These are phyloP conservation scores for Boletales sp. DNA, from an alignment of 768 basidiomycete genomes.

Conservation along the genomic window DNA sequence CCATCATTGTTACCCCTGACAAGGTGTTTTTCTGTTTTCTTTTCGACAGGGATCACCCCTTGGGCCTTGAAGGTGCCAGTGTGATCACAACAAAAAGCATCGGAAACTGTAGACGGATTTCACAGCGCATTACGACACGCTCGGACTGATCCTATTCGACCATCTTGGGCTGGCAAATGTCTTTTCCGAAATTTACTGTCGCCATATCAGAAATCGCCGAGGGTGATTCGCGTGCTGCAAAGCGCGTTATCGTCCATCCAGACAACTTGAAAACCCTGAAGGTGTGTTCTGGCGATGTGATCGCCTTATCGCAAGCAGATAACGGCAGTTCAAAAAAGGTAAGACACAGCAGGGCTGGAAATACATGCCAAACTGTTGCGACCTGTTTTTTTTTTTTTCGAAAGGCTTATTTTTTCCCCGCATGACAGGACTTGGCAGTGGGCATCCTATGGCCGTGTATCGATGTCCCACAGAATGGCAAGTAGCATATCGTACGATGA, in stretches of 20 bases:
- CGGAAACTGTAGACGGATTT: background rate
- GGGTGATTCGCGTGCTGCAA: conserved; percentile 46
- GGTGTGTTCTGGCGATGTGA: conserved; percentile 65
- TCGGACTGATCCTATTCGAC: background rate
- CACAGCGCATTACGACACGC: background rate
- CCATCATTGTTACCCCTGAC: background rate
- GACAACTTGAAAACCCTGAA: conserved; percentile 59
- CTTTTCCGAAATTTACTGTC: conserved; percentile 35
- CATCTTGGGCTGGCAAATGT: conserved; percentile 11
- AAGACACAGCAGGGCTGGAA: conserved; percentile 19
- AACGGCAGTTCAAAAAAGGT: conserved; percentile 33
- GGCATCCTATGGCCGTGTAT: conserved; percentile 76
- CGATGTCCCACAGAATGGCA: conserved; percentile 57
- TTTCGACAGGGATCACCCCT: conserved; percentile 5
- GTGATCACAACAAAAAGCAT: background rate
- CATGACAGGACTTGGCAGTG: conserved; percentile 54
- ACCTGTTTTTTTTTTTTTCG: conserved; percentile 4
- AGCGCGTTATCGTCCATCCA: conserved; percentile 61
- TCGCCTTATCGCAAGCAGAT: conserved; percentile 49
- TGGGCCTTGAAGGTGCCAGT: background rate
- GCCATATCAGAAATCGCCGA: conserved; percentile 34
- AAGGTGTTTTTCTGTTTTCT: background rate
- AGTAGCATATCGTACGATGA: conserved; percentile 24
- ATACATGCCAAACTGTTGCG: conserved; percentile 1
- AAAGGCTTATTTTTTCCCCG: conserved; percentile 14